phyloP scores from a whole-genome alignment of 2,329 filamentous ascomycete species.

The Claviceps arundinis region DNA sequence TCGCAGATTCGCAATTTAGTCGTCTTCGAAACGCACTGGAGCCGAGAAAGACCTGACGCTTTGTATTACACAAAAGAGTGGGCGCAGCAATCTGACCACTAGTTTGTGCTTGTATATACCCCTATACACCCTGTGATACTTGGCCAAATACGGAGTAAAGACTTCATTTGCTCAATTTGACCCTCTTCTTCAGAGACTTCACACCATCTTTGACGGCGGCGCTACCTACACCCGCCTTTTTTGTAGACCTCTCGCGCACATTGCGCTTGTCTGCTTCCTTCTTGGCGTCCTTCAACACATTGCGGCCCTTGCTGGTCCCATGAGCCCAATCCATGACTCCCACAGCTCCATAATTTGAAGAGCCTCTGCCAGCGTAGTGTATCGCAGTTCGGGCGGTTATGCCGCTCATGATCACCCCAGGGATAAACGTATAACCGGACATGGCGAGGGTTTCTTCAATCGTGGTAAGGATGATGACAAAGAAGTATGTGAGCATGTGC shows the following conservation, averaged over 20 bases:
- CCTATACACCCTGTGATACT: no score
- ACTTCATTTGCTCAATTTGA: conserved; percentile 15
- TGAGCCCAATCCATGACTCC: conserved; percentile 49
- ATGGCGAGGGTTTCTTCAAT: conserved; percentile 53
- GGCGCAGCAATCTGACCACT: no score
- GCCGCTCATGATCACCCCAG: conserved; percentile 39
- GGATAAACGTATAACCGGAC: conserved; percentile 51
- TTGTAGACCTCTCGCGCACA: conserved; percentile 28
- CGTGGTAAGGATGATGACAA: conserved; percentile 49
- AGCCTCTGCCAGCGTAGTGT: conserved; percentile 35
- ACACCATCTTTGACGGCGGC: conserved; percentile 17
- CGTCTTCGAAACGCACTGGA: no score
- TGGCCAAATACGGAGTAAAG: conserved; percentile 7
- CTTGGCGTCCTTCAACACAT: conserved; percentile 40
- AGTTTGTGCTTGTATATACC: no score
- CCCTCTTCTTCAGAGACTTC: conserved; percentile 14
- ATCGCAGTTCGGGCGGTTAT: conserved; percentile 28
- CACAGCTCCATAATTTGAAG: conserved; percentile 48
- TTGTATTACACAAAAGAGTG: no score
- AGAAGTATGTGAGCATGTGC: conserved; percentile 59
- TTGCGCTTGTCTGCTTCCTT: conserved; percentile 43
- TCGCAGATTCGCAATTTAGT: no score
- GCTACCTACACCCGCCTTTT: conserved; percentile 21
- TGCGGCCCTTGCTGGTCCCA: conserved; percentile 39
- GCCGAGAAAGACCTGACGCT: no score